Evolutionary conservation across 768 basidiomycete species (phyloP), one percentile per base, ranked within the genome.

Genomic region (Boletales sp.): DNA sequence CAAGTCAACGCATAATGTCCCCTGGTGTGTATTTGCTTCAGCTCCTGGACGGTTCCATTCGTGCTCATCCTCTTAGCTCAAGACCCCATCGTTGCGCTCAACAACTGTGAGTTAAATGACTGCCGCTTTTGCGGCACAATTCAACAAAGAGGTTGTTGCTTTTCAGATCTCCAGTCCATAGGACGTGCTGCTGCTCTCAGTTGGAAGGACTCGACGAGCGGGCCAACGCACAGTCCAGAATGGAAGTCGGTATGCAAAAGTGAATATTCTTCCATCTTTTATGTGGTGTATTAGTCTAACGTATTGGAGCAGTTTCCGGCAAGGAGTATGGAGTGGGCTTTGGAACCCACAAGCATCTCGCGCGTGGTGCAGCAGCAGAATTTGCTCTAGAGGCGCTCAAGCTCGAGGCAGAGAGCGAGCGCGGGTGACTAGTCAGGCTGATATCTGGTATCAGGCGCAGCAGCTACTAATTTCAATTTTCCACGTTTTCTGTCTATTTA

Each of bases 241-340:
- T 87, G 84, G 84, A 83, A 72, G 2, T 75, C 70, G 3, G 55
- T 75, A 6, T 86, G 84, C 65, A 84, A 81, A 73, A 76, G 86
- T 83, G 42, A 52, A 58, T 50, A 54, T 57, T 61, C 43, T 31
- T 42, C 40, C 35, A n/a, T 47, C 55, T 42, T 54, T 12, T 48
- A 17, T 27, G 17, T 11, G 24, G 24, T 27, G 24, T 7, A 27
- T 45, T 47, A 42, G 12, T 44, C 52, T 68, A 6, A 64, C 53
- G 37, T 3, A 42, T 45, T 29, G 11, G 8, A 47, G 24, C 54
- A 86, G 84, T 86, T 53, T 68, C 77, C 37, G 80, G 81, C 1
- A 60, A 71, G 47, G 68, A 69, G 47, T 71, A 73, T 50, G 82
- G 78, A 9, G 68, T 59, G 24, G 83, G 81, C 29, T 65, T 67